Evolutionary conservation across 331 rosid genomes (phyloP), one percentile per base, ranked within the genome.

Genomic region (Dryas integrifolia): DNA sequence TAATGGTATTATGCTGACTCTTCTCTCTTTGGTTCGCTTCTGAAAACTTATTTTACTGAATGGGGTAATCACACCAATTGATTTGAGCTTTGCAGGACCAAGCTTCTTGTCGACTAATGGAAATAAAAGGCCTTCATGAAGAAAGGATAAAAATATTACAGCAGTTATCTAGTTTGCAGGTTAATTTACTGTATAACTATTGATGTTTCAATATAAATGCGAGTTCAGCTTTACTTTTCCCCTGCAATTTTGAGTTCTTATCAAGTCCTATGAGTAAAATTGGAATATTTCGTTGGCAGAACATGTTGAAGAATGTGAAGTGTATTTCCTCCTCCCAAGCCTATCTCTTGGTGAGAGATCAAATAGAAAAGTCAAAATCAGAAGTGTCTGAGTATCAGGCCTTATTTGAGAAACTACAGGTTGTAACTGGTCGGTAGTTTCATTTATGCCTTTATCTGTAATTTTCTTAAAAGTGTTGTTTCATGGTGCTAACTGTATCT

Each of bases 391-490:
- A 88, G 80, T 92, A 80, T 83, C 98, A 81, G 79, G 86, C 92
- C 69, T 79, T 81, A 68, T 81, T 80, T 14, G 92, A 92, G 91
- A 95, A 90, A 88, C 92, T 90, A 77, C 99, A 95, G 99, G 99
- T 95, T 85, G 97, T 90, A 79, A 88, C 86, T 87, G 89, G 92
- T 92, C 71, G 92, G 89, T 88, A 92, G 92, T 87, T 88, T 86
- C 81, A 83, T 85, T 84, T 83, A 35, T 83, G 74, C 88, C 80
- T 75, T 70, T 58, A 62, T 49, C 72, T 74, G 48, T 41, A 65
- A 6, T 76, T 76, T 50, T 46, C 69, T 75, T 64, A 18, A 62
- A 56, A 69, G 53, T 71, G n/a, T 77, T 59, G 57, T 57, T 48
- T 75, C 73, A 71, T 83, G 67, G 76, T 51, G 73, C 76, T 82